phyloP scores from a whole-genome alignment of 805 yeast genomes.

The Cyberlindnera americana region DNA sequence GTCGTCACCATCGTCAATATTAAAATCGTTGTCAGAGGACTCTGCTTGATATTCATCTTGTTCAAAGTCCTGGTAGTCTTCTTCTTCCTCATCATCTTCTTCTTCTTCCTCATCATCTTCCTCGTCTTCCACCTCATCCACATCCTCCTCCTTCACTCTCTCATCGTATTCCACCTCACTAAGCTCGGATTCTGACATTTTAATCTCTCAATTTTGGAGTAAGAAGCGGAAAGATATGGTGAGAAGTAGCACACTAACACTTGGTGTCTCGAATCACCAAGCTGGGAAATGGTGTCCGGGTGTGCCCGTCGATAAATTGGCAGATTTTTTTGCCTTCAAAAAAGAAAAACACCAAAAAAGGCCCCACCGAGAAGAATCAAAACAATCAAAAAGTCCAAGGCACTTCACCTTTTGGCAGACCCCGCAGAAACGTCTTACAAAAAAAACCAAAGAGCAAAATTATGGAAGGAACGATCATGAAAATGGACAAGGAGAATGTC shows the following conservation, averaged over 20 bases:
- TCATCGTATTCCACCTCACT: constrained; percentile 16
- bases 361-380: too few species aligned
- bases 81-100: constrained; percentile 14
- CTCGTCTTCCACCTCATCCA: constrained; percentile 16
- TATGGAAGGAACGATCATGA: neutral
- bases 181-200: constrained; percentile 21
- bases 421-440: neutral
- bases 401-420: constrained; percentile 7
- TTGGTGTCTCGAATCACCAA: neutral
- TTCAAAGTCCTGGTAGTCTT: constrained; percentile 13
- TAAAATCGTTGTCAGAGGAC: constrained; percentile 17
- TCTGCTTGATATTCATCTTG: constrained; percentile 11
- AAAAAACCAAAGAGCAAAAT: neutral
- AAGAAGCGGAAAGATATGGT: too few species aligned
- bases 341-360: too few species aligned
- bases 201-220: too few species aligned
- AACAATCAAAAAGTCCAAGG: too few species aligned
- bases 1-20: constrained; percentile 19
- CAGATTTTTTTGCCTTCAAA: too few species aligned
- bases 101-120: constrained; percentile 16
- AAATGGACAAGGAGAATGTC: neutral
- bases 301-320: neutral
- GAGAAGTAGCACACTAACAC: neutral
- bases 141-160: constrained; percentile 14
- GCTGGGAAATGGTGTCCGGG: neutral